Evolutionary conservation across 2,329 filamentous ascomycete genomes (phyloP), one percentile per base, ranked within the genome.

Genomic region (Pseudodiploospora longispora): DNA sequence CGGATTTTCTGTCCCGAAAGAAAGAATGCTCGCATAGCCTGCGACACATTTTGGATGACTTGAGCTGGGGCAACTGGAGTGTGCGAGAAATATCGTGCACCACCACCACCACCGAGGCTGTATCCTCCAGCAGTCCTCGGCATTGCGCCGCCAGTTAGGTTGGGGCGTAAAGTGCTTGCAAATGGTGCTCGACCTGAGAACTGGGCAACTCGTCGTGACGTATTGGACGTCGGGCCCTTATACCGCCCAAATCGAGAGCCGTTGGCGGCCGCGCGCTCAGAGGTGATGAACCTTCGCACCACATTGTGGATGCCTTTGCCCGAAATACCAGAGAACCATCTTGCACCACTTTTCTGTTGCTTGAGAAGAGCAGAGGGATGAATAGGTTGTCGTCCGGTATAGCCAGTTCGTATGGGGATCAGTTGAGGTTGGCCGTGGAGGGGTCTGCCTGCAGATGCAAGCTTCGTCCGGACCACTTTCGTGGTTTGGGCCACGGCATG

Each of bases 1-100:
- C 86, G 85, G 7, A 85, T 83, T 62, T 90, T 93, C 58, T 95
- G 82, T 0, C 93, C 93, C 0, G 86, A 89, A n/a, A 95, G 74
- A 67, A 87, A 84, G 66, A 98, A 96, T 9, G 89, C 90, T 43
- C 93, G 82, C 58, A 97, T 83, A 5, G 89, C 93, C 55, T 89
- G 83, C 9, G 88, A 95, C n/a, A 96, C 91, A 65, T 95, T 95
- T 63, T 93, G 85, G 41, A 97, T 79, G 38, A 97, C 88, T 62
- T 97, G 87, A 1, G 90, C 88, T 34, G 88, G 89, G 6, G 83
- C 80, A 7, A 87, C 84, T 1, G 91, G 88, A 1, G 82, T 79
- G 66, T 96, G 90, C 1, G 88, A 94, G 68, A 97, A 97, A 70
- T 91, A 91, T 52, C 91, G 78, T 27, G 82, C 86, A 52, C 86